Conservation (phyloP, 441 rosid genomes). For the Gossypium trilobum region DNA sequence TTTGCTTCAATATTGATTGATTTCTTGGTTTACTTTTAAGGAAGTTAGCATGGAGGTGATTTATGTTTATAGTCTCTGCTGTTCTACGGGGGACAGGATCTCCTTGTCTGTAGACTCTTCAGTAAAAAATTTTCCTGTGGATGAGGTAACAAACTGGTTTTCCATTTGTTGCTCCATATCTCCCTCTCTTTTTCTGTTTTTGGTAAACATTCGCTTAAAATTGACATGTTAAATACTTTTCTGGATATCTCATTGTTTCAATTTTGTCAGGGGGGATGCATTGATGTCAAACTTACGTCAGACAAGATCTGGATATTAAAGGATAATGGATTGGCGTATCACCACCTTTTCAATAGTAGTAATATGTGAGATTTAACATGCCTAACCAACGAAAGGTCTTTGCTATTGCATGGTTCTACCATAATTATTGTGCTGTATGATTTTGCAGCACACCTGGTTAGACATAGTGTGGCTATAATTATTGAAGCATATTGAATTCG, state of each 20-base stretch:
- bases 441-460: background rate
- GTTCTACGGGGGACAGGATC: slow-evolving; percentile 37
- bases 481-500: background rate
- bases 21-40: slow-evolving; percentile 31
- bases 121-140: slow-evolving; percentile 41
- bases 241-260: slow-evolving; percentile 16
- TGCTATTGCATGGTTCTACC: background rate
- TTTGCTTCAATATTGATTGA: slow-evolving; percentile 13
- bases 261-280: slow-evolving; percentile 53
- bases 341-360: slow-evolving; percentile 28
- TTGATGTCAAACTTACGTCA: slow-evolving; percentile 68
- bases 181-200: background rate
- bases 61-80: slow-evolving; percentile 42
- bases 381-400: background rate
- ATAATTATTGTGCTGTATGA: background rate
- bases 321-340: slow-evolving; percentile 51
- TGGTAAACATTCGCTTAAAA: background rate
- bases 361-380: slow-evolving; percentile 40
- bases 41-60: slow-evolving; percentile 49
- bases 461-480: background rate
- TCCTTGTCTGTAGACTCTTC: slow-evolving; percentile 43
- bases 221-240: slow-evolving; percentile 9
- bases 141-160: slow-evolving; percentile 43
- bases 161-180: background rate
- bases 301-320: slow-evolving; percentile 66